Evolutionary conservation across 2,329 filamentous ascomycete species (phyloP).

Genomic region (Fusarium scirpi): DNA sequence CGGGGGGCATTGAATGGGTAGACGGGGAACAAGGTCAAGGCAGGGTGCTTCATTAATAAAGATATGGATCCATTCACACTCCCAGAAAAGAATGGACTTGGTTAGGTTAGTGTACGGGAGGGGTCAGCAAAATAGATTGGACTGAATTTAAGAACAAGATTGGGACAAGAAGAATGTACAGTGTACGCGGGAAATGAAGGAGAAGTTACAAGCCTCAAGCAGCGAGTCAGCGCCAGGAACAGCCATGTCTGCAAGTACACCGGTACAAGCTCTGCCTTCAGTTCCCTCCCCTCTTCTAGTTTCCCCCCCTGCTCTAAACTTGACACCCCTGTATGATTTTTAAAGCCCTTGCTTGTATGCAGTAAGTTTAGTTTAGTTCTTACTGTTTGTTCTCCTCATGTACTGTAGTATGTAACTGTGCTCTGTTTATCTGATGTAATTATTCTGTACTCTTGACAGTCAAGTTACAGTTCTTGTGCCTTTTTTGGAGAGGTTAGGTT

Average conservation of each 20-base stretch:
- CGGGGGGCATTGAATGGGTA: neutral
- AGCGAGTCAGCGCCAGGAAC: conserved; percentile 39
- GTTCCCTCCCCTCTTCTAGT: neutral
- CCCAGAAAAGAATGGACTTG: conserved; percentile 4
- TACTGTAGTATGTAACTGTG: neutral
- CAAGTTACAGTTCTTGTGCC: conserved; percentile 8
- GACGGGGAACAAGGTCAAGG: neutral
- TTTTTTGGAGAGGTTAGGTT: conserved; percentile 27
- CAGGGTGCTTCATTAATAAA: conserved; percentile 43
- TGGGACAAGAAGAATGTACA: conserved; percentile 26
- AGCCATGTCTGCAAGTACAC: conserved; percentile 33
- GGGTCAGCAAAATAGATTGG: conserved; percentile 46
- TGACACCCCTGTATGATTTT: neutral
- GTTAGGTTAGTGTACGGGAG: conserved; percentile 30
- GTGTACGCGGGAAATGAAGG: conserved; percentile 43
- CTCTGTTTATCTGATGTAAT: conserved; percentile 5
- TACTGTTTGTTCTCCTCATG: neutral
- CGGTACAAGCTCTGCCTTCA: conserved; percentile 15
- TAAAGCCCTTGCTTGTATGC: conserved; percentile 10
- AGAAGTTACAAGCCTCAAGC: conserved; percentile 25
- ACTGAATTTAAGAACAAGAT: conserved; percentile 10
- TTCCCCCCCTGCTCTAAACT: conserved; percentile 1
- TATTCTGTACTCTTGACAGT: neutral
- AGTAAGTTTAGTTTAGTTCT: conserved; percentile 14
- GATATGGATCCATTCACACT: conserved; percentile 21